A percentile compares a stretch with the other conserved stretches of the same genome.
Evolutionary conservation across 495 filamentous ascomycete species (phyloP).

Genomic region (Aeminium ludgeri): DNA sequence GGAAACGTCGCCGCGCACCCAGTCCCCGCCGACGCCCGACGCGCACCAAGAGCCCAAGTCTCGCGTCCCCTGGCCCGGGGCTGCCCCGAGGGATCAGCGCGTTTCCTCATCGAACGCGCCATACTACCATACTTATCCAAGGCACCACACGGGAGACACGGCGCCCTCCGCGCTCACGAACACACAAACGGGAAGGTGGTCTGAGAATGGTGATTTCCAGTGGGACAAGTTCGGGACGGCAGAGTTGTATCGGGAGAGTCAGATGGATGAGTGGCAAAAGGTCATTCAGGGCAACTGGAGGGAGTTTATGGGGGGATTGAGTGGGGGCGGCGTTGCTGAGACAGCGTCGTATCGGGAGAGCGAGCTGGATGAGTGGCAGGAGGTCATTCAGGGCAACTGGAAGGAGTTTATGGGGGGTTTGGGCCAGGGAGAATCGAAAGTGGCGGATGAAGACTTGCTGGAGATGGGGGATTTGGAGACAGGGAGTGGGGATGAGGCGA

Average conservation of each 20-base stretch:
- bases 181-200: too few relatives aligned
- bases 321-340: not conserved
- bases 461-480: not conserved
- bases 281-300: not conserved
- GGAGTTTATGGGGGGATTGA: not conserved
- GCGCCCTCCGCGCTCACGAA: too few relatives aligned
- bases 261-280: not conserved
- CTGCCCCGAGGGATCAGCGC: too few relatives aligned
- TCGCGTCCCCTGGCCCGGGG: too few relatives aligned
- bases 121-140: too few relatives aligned
- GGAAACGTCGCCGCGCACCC: too few relatives aligned
- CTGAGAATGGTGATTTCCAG: too few relatives aligned
- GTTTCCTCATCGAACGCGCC: too few relatives aligned
- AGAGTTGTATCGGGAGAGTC: not conserved
- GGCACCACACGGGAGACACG: too few relatives aligned
- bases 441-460: not conserved
- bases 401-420: not conserved
- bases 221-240: not conserved
- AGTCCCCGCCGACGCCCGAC: too few relatives aligned
- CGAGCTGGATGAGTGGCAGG: not conserved
- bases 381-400: constrained; percentile 1
- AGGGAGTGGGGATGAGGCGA: too few relatives aligned
- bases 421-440: not conserved
- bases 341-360: not conserved
- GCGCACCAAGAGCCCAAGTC: too few relatives aligned